phyloP scores from a whole-genome alignment of 495 filamentous ascomycete species.

The Penicillium macrosclerotiorum region DNA sequence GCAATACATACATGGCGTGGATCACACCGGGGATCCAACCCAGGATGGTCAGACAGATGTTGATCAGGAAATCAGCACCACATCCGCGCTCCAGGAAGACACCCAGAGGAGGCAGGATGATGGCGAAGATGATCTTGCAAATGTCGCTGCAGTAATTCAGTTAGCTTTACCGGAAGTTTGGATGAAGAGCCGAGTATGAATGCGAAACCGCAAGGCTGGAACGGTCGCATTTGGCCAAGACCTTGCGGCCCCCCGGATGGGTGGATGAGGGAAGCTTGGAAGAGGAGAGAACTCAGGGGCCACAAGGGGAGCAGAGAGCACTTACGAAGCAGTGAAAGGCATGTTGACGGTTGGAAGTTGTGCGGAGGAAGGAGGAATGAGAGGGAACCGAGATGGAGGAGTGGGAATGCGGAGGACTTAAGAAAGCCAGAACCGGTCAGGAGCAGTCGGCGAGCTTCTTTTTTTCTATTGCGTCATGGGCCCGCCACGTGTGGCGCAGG shows the following conservation, averaged over 20 bases:
- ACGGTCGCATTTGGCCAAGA: too few species aligned
- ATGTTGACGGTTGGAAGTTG: conserved; percentile 37
- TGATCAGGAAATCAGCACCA: conserved; percentile 79
- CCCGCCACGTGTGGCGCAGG: conserved; percentile 20
- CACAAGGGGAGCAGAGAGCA: conserved; percentile 14
- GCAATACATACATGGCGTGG: conserved; percentile 67
- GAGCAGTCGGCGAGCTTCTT: conserved; percentile 10
- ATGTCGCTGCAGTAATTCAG: conserved; percentile 63
- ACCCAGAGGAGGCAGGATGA: conserved; percentile 84
- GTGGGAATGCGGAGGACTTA: conserved; percentile 18
- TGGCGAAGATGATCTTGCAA: conserved; percentile 87
- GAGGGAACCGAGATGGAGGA: conserved; percentile 1
- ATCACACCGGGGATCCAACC: conserved; percentile 77
- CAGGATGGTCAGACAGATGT: conserved; percentile 81
- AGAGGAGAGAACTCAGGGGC: background rate
- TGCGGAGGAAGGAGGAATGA: background rate
- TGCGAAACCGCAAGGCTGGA: too few species aligned
- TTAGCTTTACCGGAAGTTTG: background rate
- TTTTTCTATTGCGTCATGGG: conserved; percentile 21
- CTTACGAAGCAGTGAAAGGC: conserved; percentile 66
- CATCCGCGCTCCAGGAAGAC: conserved; percentile 91
- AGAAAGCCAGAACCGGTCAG: conserved; percentile 11
- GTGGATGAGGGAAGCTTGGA: conserved; percentile 57
- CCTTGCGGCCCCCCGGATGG: too few species aligned
- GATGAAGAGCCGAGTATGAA: background rate